Evolutionary conservation across 2,329 filamentous ascomycete species (phyloP).

Genomic region (Botrytis aclada): DNA sequence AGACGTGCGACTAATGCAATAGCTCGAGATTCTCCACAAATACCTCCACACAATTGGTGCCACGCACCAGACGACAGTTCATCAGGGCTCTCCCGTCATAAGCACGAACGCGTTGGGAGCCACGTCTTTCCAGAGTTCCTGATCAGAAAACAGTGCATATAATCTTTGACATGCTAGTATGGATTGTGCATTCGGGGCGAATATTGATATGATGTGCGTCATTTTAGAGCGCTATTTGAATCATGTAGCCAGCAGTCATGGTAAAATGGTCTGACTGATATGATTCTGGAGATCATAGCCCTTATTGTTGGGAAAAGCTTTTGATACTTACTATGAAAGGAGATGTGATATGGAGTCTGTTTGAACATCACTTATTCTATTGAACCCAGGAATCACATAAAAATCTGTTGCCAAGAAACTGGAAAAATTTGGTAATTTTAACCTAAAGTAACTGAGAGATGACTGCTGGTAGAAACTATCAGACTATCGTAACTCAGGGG

Average conservation of each 20-base stretch:
- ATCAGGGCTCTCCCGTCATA: neutral
- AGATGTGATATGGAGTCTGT: neutral
- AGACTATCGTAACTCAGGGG: constrained; percentile 23
- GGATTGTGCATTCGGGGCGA: neutral
- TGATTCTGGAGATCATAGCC: neutral
- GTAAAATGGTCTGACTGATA: neutral
- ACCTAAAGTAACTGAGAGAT: neutral
- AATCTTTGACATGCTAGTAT: neutral
- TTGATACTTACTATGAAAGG: neutral
- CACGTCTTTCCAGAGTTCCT: neutral
- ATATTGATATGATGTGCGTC: neutral
- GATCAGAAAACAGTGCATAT: neutral
- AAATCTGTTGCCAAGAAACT: neutral
- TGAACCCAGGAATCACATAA: neutral
- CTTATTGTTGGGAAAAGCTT: too few relatives aligned
- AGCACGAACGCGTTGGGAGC: neutral
- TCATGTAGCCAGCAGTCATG: neutral
- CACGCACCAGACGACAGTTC: neutral
- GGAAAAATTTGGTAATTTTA: neutral
- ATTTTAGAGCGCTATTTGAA: neutral
- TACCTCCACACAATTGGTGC: neutral
- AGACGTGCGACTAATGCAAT: neutral
- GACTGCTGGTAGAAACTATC: neutral
- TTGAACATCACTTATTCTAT: neutral
- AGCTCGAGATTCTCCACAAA: neutral